Conservation (phyloP, 257 asterid species). For the Hygrophila difformis region DNA sequence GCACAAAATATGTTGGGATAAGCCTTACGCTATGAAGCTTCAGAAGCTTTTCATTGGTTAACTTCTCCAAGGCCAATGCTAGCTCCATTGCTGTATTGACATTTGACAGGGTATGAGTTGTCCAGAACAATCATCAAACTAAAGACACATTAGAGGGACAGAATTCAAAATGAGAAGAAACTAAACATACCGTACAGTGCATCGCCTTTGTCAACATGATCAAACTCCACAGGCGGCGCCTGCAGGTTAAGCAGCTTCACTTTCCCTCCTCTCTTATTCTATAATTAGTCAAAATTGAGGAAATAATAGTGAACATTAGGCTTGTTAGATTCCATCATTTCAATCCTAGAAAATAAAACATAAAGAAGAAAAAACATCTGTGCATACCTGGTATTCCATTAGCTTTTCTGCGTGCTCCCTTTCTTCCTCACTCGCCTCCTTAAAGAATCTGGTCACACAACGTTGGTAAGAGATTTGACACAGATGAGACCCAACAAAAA, state of each 20-base stretch:
- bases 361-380: too few relatives aligned
- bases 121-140: too few relatives aligned
- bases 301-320: too few relatives aligned
- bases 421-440: slow-evolving; percentile 74
- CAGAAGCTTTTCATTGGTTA: slow-evolving; percentile 53
- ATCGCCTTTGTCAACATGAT: slow-evolving; percentile 72
- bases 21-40: slow-evolving; percentile 41
- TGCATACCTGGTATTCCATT: slow-evolving; percentile 76
- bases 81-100: slow-evolving; percentile 72
- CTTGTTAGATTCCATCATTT: too few relatives aligned
- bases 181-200: slow-evolving; percentile 53
- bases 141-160: neutral
- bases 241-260: slow-evolving; percentile 46
- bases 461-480: slow-evolving; percentile 7
- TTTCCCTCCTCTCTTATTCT: slow-evolving; percentile 83
- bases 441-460: slow-evolving; percentile 48
- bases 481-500: neutral
- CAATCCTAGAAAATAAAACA: too few relatives aligned
- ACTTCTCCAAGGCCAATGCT: slow-evolving; percentile 63
- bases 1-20: neutral
- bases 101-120: neutral
- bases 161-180: neutral
- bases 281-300: too few relatives aligned
- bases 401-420: slow-evolving; percentile 79
- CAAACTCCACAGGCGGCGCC: slow-evolving; percentile 53